Percentiles rank a stretch among this genome's conserved stretches.
These are phyloP conservation scores for Phytomonas sp. DNA, from an alignment of 208 protist genomes.

Conservation along the genomic window DNA sequence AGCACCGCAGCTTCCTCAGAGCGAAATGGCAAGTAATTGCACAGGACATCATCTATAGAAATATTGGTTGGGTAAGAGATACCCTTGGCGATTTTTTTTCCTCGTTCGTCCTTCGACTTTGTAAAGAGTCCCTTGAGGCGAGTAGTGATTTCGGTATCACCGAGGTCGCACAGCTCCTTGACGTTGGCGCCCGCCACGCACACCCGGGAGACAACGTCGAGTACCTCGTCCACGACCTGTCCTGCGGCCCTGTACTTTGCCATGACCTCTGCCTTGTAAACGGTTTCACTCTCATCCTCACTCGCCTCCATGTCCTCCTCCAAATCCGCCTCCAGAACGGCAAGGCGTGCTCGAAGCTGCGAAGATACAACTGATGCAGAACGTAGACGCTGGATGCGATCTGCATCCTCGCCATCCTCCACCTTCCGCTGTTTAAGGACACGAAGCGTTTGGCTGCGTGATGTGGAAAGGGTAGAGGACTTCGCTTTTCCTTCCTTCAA, in stretches of 20 bases:
- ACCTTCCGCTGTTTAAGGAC: background rate
- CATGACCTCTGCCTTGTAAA: slow-evolving; percentile 85
- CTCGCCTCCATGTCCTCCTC: slow-evolving; percentile 49
- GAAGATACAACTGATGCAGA: slow-evolving; percentile 8
- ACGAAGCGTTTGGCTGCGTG: background rate
- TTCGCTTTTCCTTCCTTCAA: background rate
- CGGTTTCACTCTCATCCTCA: slow-evolving; percentile 68
- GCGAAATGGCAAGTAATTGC: slow-evolving; percentile 93
- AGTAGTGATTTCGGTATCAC: slow-evolving; percentile 41
- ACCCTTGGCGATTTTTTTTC: slow-evolving; percentile 70
- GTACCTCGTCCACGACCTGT: slow-evolving; percentile 86
- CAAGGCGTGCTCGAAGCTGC: slow-evolving; percentile 45
- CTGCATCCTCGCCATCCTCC: background rate
- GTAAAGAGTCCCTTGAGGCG: slow-evolving; percentile 50
- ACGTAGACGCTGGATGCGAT: background rate
- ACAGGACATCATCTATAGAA: slow-evolving; percentile 95
- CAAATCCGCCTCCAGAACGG: slow-evolving; percentile 43
- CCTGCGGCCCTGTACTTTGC: slow-evolving; percentile 94
- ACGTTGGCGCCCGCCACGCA: slow-evolving; percentile 72
- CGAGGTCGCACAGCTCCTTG: slow-evolving; percentile 53
- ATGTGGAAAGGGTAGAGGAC: background rate
- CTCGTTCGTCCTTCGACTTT: slow-evolving; percentile 38
- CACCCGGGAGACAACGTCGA: slow-evolving; percentile 62
- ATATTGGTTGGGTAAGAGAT: slow-evolving; percentile 97
- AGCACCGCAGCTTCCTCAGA: slow-evolving; percentile 60